These are phyloP conservation scores for Ceriops decandra DNA, from an alignment of 345 rosid genomes.

Conservation along the genomic window DNA sequence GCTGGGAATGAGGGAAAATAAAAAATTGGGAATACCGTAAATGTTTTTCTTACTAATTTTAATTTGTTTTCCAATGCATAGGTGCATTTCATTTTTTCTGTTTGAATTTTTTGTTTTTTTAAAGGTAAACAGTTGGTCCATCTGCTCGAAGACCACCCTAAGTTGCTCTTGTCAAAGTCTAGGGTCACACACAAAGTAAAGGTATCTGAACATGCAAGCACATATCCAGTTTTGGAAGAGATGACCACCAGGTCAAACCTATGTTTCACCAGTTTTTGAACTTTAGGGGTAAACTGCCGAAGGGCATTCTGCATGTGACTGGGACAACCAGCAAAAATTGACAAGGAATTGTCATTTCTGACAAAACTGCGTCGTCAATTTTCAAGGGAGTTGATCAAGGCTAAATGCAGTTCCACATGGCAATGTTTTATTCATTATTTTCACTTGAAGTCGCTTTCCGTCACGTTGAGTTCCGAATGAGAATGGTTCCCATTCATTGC, in stretches of 20 bases:
- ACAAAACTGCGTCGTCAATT: conserved; percentile 47
- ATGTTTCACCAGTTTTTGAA: conserved; percentile 47
- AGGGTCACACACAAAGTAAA: conserved; percentile 55
- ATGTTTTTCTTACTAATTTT: no score
- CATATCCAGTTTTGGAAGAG: conserved; percentile 85
- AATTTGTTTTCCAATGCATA: no score
- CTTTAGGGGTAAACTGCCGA: conserved; percentile 58
- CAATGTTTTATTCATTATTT: no score
- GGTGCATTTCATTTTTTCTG: no score
- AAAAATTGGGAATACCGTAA: no score
- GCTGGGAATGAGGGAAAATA: no score
- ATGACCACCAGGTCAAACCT: conserved; percentile 68
- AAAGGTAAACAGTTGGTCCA: conserved; percentile 55
- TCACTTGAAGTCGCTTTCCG: no score
- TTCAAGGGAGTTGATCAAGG: no score
- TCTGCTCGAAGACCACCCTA: conserved; percentile 75
- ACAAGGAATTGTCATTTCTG: conserved; percentile 50
- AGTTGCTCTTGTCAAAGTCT: conserved; percentile 65
- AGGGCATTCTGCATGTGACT: conserved; percentile 21
- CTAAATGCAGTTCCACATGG: conserved; percentile 28
- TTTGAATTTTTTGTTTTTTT: not conserved
- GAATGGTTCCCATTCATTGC: no score
- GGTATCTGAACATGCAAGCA: conserved; percentile 85
- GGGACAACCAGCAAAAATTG: conserved; percentile 37
- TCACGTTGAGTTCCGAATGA: no score